phyloP scores from a whole-genome alignment of 768 basidiomycete genomes.

The Dioszegia hungarica region DNA sequence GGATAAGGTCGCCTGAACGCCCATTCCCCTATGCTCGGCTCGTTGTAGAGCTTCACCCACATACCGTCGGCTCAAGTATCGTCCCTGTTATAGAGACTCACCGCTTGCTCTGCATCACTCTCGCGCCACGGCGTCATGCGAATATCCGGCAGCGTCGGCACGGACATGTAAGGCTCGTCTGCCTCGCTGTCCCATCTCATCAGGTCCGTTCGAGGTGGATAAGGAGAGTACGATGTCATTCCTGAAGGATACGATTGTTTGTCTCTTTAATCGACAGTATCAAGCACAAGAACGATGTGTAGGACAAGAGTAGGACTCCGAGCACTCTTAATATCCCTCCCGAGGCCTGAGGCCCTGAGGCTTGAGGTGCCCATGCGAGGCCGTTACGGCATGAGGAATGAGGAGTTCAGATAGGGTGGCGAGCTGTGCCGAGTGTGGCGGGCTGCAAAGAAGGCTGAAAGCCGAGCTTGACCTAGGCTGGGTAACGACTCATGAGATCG shows the following conservation, averaged over 20 bases:
- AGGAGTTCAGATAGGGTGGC: too few relatives aligned
- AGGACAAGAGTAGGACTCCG: too few relatives aligned
- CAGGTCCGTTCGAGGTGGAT: not conserved
- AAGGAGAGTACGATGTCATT: too few relatives aligned
- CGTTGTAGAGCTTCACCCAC: not conserved
- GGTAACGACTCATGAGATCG: too few relatives aligned
- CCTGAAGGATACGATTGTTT: not conserved
- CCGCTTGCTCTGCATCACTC: not conserved
- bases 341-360: too few relatives aligned
- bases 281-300: not conserved
- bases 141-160: not conserved
- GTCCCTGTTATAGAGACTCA: not conserved
- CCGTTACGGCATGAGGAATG: too few relatives aligned
- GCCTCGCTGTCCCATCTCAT: not conserved
- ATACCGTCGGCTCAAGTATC: not conserved
- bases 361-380: too few relatives aligned
- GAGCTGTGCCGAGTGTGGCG: too few relatives aligned
- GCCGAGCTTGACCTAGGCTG: too few relatives aligned
- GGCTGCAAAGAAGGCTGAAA: too few relatives aligned
- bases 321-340: too few relatives aligned
- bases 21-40: not conserved
- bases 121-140: conserved; percentile 1
- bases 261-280: too few relatives aligned
- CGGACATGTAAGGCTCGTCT: not conserved
- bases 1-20: not conserved